Percentiles rank a stretch among this genome's conserved stretches.
Evolutionary conservation across 208 protist genomes (phyloP).

Genomic region (Acanthamoeba royreba): DNA sequence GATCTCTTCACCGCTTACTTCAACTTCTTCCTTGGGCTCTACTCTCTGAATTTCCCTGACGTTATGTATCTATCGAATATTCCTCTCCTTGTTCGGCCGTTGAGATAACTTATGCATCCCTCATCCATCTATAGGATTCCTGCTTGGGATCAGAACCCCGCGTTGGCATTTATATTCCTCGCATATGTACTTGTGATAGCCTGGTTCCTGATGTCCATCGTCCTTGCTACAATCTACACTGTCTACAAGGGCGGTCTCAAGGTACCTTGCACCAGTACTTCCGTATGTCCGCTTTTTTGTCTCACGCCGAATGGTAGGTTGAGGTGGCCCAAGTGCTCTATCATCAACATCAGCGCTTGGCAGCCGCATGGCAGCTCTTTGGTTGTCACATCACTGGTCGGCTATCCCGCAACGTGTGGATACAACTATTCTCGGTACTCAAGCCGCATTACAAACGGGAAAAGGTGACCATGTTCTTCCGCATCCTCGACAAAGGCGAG

Average conservation of each 20-base stretch:
- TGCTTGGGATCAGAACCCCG: not conserved
- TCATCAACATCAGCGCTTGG: not conserved
- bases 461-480: not conserved
- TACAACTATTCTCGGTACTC: not conserved
- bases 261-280: not conserved
- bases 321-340: slow-evolving; percentile 6
- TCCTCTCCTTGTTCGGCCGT: not conserved
- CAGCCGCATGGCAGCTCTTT: not conserved
- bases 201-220: slow-evolving; percentile 8
- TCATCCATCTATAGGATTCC: not conserved
- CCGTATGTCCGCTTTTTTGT: not conserved
- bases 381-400: not conserved
- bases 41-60: not conserved
- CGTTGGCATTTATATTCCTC: not conserved
- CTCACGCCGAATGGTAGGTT: not conserved
- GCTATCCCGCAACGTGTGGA: not conserved
- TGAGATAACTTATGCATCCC: not conserved
- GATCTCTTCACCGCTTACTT: not conserved
- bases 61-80: not conserved
- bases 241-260: slow-evolving; percentile 30
- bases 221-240: slow-evolving; percentile 14
- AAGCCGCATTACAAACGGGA: not conserved
- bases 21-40: not conserved
- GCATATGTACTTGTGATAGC: not conserved
- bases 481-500: not conserved